Evolutionary conservation across 805 yeast species (phyloP), one percentile per base, ranked within the genome.

Genomic region (Clavispora vitiphila): DNA sequence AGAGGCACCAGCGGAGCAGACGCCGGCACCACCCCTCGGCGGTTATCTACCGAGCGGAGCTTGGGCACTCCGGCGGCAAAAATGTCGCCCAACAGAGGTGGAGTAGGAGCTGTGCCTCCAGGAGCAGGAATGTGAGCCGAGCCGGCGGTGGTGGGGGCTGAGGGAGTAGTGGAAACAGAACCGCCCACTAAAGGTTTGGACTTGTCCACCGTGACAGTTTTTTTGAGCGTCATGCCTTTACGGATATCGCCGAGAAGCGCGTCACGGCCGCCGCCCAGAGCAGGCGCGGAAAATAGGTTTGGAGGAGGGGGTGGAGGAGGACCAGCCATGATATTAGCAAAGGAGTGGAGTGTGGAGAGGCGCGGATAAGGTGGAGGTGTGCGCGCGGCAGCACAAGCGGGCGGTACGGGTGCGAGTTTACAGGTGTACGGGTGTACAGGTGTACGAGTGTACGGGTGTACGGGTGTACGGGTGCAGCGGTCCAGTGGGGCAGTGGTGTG

Each of bases 51-150:
- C 32, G 61, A 58, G 39, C 76, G 78, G 46, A 86, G 68, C 54
- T 83, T 83, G 7, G 95, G 93, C 61, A 86, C 72, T 1, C 95
- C 95, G 5, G 83, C 86, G 3, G 93, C 88, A 62, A 83, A 81
- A 12, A 83, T 70, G 39, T 80, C 83, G 14, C 85, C 87, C 50
- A 82, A 62, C 54, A 69, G 78, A 2, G 82, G 81, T 9, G 59
- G 62, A 9, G 35, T 32, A 4, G 8, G 7, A 21, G 22, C 22
- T 5, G 22, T 5, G 22, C 22, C 26, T 59, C 61, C 38, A 51
- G 31, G 35, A 59, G 48, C 37, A n/a, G 42, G 26, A 57, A n/a
- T 24, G 59, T 49, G 38, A 48, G 43, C 8, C 61, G 61, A n/a
- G 52, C 60, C 19, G 51, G 42, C 12, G 71, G 64, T 8, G 62